phyloP scores from a whole-genome alignment of 768 basidiomycete genomes.

The Psilocybe subaeruginosa region DNA sequence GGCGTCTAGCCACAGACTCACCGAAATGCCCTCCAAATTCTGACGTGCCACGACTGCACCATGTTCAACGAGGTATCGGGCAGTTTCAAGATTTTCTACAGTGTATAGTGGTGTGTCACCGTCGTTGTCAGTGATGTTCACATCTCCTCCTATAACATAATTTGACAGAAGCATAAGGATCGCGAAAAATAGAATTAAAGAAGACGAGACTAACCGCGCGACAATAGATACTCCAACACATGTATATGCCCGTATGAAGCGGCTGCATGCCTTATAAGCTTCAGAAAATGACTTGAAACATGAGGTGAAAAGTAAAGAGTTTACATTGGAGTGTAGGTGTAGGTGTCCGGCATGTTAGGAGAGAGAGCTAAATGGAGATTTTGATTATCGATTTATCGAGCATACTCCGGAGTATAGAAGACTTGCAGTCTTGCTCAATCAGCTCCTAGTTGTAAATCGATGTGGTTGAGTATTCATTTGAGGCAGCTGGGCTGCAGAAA shows the following conservation, averaged over 20 bases:
- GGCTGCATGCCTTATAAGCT: slow-evolving; percentile 79
- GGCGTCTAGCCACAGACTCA: slow-evolving; percentile 38
- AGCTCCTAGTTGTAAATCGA: slow-evolving; percentile 48
- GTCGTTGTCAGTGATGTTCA: slow-evolving; percentile 84
- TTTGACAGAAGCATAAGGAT: slow-evolving; percentile 6
- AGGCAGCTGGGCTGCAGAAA: slow-evolving; percentile 8
- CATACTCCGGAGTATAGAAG: slow-evolving; percentile 19
- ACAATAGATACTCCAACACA: slow-evolving; percentile 77
- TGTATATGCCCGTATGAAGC: slow-evolving; percentile 88
- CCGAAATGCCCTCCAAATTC: slow-evolving; percentile 78
- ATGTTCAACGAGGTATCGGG: slow-evolving; percentile 75
- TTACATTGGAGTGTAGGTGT: slow-evolving; percentile 85
- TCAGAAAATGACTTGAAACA: slow-evolving; percentile 18
- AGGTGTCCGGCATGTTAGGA: slow-evolving; percentile 70
- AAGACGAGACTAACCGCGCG: slow-evolving; percentile 48
- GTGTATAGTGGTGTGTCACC: slow-evolving; percentile 93
- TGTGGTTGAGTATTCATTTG: slow-evolving; percentile 12
- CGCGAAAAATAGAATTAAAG: slow-evolving; percentile 12
- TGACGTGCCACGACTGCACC: slow-evolving; percentile 66
- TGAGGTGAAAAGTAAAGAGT: slow-evolving; percentile 15
- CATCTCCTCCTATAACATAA: slow-evolving; percentile 67
- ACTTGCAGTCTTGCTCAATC: slow-evolving; percentile 61
- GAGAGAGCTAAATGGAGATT: slow-evolving; percentile 52
- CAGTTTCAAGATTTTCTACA: slow-evolving; percentile 81
- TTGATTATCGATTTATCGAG: slow-evolving; percentile 31